Evolutionary conservation across 2,329 filamentous ascomycete genomes (phyloP), one percentile per base, ranked within the genome.

Genomic region (Orbilia oligospora): DNA sequence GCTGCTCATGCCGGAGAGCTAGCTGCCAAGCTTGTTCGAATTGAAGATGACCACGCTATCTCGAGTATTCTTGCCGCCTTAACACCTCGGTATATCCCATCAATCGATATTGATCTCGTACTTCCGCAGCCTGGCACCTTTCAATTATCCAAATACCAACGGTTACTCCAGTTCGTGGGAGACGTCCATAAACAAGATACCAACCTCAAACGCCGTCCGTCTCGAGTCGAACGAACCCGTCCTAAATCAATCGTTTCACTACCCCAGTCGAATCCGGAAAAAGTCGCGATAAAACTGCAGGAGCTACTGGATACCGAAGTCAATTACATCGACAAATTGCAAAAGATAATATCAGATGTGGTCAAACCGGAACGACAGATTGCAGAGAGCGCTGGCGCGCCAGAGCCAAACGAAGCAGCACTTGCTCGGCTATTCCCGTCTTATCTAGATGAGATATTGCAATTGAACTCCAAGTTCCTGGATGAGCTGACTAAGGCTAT

Each of bases 1-100:
- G 94, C 97, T 84, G 91, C 95, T 84, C 96, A 99, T 88, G 94
- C 95, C 20, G 96, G 94, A 51, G 93, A 97, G 82, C 86, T 99
- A 76, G 94, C 95, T 66, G 91, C 92, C 84, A 90, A 90, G 64
- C 96, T 98, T 91, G 88, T 91, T 80, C 91, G 89, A 85, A 91
- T 95, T 80, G 93, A 97, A 56, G 89, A 90, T 0, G 86, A 87
- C 46, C 91, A 94, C 16, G 89, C 96, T 27, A 89, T 97, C 71
- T 87, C 89, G 51, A 91, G 92, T 76, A 86, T 99, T 69, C 89
- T 91, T 71, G 88, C 90, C 70, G 92, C 94, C 16, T 88, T 97
- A 78, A 91, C 92, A 82, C 91, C 94, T 44, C 93, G 97, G 83
- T 91, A 91, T 81, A 86, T 97, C 71, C 93, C 90, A 81, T 95